Base-by-base conservation (phyloP, 2,329 filamentous ascomycete species). In the Arthrobotrys megalospora region DNA sequence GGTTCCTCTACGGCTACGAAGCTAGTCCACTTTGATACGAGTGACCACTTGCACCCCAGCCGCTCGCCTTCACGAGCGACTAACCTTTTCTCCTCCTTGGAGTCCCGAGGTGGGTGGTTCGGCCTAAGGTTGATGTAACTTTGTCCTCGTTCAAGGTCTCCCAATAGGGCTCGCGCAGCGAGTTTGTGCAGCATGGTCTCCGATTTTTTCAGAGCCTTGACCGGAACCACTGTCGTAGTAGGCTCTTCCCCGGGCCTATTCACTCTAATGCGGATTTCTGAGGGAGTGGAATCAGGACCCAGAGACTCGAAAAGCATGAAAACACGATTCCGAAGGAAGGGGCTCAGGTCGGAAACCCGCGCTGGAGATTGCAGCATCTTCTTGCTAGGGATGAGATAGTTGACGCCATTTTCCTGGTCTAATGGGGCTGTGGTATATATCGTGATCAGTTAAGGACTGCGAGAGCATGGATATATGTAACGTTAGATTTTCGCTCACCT, bases 31-130 rank as follows among this genome's bases (percentile, higher is more conserved):
- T 68, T 43, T 6, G 65, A 68, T 32, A 68, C 38, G 10, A 68
- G 65, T 2, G 65, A 68, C 65, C 65, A 68, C 48, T 68, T 68
- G 19, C 65, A 68, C 16, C 65, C 65, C 19, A 68, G n/a, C 12
- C 65, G 65, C 50, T 68, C 65, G 11, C 65, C 65, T 36, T 68
- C 65, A 14, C 34, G 28, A 36, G 32, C 6, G 2, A 66, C 32
- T 41, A 66, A 11, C 14, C 10, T 8, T n/a, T 28, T 53, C 45
- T 28, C 19, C n/a, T 43, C 24, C 24, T 5, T 28, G 24, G 24
- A 28, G 24, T 28, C 5, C 24, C 24, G 24, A 28, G 10, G 5
- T 6, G 4, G 14, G 24, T 19, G 14, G 41, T 41, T 6, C 19
- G 24, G 32, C 1, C 34, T 6, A 32, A 66, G 34, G 32, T 21